phyloP scores from a whole-genome alignment of 1,139 yeast species.

The Scheffersomyces titani region DNA sequence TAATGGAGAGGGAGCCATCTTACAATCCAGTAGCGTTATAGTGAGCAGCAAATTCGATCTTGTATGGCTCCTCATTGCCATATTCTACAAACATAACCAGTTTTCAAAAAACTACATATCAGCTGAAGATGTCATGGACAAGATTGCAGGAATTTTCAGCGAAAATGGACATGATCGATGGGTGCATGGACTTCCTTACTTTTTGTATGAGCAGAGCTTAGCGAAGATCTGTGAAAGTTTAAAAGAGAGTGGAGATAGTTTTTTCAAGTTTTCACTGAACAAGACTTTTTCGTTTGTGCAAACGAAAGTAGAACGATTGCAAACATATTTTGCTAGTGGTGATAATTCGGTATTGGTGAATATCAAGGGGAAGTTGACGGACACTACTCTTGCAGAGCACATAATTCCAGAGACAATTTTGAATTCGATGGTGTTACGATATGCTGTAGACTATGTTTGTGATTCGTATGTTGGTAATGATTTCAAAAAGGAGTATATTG shows the following conservation, averaged over 20 bases:
- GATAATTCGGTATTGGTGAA: conserved; percentile 12
- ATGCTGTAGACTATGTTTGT: conserved; percentile 32
- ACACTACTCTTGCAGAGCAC: conserved; percentile 16
- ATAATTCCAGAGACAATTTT: conserved; percentile 31
- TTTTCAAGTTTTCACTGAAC: conserved; percentile 42
- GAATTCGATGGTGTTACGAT: conserved; percentile 19
- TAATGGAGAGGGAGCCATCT: conserved; percentile 24
- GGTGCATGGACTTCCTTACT: conserved; percentile 24
- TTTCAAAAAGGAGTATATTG: conserved; percentile 17
- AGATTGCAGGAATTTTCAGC: conserved; percentile 22
- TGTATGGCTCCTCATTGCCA: conserved; percentile 40
- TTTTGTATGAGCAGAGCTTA: conserved; percentile 23
- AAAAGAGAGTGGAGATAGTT: conserved; percentile 48
- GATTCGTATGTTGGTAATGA: conserved; percentile 24
- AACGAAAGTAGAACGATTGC: conserved; percentile 29
- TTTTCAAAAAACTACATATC: conserved; percentile 38
- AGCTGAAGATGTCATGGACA: conserved; percentile 52
- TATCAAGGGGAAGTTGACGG: conserved; percentile 21
- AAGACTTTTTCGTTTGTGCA: conserved; percentile 35
- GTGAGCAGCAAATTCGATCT: conserved; percentile 46
- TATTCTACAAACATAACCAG: conserved; percentile 32
- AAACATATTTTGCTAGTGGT: conserved; percentile 20
- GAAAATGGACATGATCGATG: conserved; percentile 25
- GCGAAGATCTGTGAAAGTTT: conserved; percentile 44
- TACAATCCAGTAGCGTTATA: conserved; percentile 39